Percentiles rank a stretch among this genome's conserved stretches.
Evolutionary conservation across 1,284 basidiomycete species (phyloP).

Genomic region (Coniophora puteana): DNA sequence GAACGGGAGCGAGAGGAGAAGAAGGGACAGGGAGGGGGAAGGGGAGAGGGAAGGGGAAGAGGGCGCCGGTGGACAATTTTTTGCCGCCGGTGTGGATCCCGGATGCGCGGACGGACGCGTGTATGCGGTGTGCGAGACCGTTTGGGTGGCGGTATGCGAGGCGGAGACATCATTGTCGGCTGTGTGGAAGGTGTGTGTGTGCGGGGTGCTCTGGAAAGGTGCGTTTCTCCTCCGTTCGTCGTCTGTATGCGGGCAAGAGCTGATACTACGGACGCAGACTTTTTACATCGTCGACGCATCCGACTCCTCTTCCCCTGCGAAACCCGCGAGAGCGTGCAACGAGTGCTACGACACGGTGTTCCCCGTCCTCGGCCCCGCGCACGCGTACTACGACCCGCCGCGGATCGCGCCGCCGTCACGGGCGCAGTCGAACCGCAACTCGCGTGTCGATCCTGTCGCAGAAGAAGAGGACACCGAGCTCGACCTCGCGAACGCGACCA

Average conservation of each 20-base stretch:
- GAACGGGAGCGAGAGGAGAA: slow-evolving; percentile 19
- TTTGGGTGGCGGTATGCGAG: slow-evolving; percentile 59
- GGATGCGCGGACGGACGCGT: slow-evolving; percentile 74
- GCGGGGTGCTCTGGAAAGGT: slow-evolving; percentile 79
- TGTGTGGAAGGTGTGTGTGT: slow-evolving; percentile 89
- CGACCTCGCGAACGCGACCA: too few relatives aligned
- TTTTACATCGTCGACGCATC: slow-evolving; percentile 70
- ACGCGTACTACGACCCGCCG: slow-evolving; percentile 13
- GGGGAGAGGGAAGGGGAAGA: slow-evolving; percentile 43
- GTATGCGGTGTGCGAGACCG: slow-evolving; percentile 76
- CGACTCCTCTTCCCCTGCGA: slow-evolving; percentile 32
- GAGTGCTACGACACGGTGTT: slow-evolving; percentile 86
- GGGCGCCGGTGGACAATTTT: slow-evolving; percentile 68
- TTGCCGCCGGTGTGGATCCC: slow-evolving; percentile 92
- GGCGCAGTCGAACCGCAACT: slow-evolving; percentile 42
- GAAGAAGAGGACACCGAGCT: too few relatives aligned
- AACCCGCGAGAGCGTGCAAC: slow-evolving; percentile 79
- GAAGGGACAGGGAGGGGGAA: slow-evolving; percentile 14
- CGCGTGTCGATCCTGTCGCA: too few relatives aligned
- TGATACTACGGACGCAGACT: slow-evolving; percentile 43
- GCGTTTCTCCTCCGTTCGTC: slow-evolving; percentile 18
- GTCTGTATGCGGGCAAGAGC: background rate
- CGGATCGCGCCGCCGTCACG: slow-evolving; percentile 10
- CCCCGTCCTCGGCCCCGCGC: slow-evolving; percentile 41
- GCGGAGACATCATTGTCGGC: slow-evolving; percentile 84